Evolutionary conservation across 83 land plant species (phyloP).

Genomic region (Larix sibirica): DNA sequence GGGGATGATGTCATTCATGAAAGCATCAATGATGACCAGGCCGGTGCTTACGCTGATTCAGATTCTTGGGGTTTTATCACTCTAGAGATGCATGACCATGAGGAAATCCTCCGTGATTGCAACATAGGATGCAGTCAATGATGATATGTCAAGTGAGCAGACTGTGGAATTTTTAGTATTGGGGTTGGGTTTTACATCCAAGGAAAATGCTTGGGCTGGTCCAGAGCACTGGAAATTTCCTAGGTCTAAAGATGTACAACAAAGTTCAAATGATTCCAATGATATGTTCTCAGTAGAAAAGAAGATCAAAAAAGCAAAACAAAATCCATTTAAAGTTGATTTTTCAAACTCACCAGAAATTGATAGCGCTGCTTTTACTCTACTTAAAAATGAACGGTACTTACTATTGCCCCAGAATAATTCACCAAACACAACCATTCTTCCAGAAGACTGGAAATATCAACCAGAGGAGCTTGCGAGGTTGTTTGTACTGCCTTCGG

Average conservation of each 20-base stretch:
- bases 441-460: constrained; percentile 96
- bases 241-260: constrained; percentile 53
- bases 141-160: constrained; percentile 37
- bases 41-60: background rate
- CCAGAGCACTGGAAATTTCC: constrained; percentile 95
- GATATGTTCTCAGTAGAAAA: constrained; percentile 27
- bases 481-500: constrained; percentile 75
- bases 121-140: constrained; percentile 24
- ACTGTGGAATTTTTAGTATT: constrained; percentile 55
- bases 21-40: constrained; percentile 5
- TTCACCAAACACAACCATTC: constrained; percentile 42
- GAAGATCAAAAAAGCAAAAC: constrained; percentile 48
- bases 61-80: background rate
- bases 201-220: constrained; percentile 94
- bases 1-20: background rate
- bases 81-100: constrained; percentile 4
- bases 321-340: constrained; percentile 48
- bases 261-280: constrained; percentile 18
- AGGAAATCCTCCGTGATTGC: constrained; percentile 28
- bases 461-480: constrained; percentile 85
- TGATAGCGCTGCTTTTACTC: constrained; percentile 57
- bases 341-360: constrained; percentile 49
- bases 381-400: constrained; percentile 62
- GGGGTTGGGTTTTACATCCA: constrained; percentile 59
- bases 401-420: constrained; percentile 57